Evolutionary conservation across 805 yeast genomes (phyloP).

Genomic region (Monosporozyma unispora): DNA sequence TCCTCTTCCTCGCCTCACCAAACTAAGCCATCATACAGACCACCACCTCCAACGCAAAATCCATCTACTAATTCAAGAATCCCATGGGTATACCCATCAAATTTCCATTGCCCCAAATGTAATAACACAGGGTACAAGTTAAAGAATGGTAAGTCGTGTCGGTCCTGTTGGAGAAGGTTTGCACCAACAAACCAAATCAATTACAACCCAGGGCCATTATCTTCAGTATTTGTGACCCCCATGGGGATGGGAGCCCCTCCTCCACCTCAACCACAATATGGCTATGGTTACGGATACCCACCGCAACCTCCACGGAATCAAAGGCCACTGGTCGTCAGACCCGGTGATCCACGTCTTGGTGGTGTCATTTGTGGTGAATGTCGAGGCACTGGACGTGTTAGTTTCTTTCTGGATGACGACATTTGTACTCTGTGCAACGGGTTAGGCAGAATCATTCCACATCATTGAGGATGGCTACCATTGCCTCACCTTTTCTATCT

Average conservation of each 20-base stretch:
- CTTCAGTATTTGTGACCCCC: not conserved
- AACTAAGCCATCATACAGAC: conserved; percentile 5
- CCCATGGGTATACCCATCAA: conserved; percentile 60
- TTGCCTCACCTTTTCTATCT: too few species aligned
- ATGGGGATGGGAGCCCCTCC: not conserved
- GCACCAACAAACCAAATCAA: conserved; percentile 31
- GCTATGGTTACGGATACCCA: not conserved
- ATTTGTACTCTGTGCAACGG: conserved; percentile 60
- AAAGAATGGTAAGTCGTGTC: conserved; percentile 57
- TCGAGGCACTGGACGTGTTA: conserved; percentile 51
- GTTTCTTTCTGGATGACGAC: conserved; percentile 51
- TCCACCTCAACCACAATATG: not conserved
- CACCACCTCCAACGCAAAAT: not conserved
- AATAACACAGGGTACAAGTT: conserved; percentile 58
- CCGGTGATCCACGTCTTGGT: conserved; percentile 75
- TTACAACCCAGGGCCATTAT: not conserved
- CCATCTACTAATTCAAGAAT: conserved; percentile 16
- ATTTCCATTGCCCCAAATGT: conserved; percentile 59
- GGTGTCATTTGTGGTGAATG: conserved; percentile 69
- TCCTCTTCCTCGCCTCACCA: conserved; percentile 2
- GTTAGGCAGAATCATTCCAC: conserved; percentile 44
- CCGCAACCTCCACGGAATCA: conserved; percentile 20
- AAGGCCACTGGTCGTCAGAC: conserved; percentile 39
- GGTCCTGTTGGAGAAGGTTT: conserved; percentile 59
- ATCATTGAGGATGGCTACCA: too few species aligned